Percentiles rank a stretch among this genome's conserved stretches.
Evolutionary conservation across 2,329 filamentous ascomycete species (phyloP).

Genomic region (Colletotrichum plurivorum): DNA sequence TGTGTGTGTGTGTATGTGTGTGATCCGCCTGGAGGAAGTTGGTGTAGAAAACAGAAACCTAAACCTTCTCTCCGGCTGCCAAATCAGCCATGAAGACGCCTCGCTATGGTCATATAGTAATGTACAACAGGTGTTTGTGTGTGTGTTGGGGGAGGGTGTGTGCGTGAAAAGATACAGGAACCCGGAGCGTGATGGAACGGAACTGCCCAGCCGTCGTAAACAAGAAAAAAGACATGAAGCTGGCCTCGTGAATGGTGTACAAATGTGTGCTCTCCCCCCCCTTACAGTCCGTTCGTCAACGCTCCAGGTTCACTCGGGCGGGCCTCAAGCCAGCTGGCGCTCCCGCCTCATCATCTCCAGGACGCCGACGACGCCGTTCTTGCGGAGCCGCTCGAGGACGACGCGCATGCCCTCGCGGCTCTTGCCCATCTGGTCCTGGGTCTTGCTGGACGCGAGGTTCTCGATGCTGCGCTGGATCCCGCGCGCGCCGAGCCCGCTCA

Average conservation of each 20-base stretch:
- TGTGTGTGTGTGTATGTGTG: constrained; percentile 18
- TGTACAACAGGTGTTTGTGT: constrained; percentile 46
- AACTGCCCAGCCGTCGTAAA: constrained; percentile 4
- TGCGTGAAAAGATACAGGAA: constrained; percentile 19
- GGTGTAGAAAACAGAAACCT: too few relatives aligned
- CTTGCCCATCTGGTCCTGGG: constrained; percentile 83
- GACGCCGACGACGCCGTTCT: constrained; percentile 71
- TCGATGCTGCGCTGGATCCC: constrained; percentile 87
- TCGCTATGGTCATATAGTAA: constrained; percentile 51
- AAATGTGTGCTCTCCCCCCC: constrained; percentile 13
- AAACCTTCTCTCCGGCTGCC: constrained; percentile 25
- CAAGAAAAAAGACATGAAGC: not conserved
- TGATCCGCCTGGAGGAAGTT: constrained; percentile 18
- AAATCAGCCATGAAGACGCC: constrained; percentile 49
- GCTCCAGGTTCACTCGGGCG: constrained; percentile 10
- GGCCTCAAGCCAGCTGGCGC: constrained; percentile 44
- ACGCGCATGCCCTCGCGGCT: constrained; percentile 87
- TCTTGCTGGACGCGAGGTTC: constrained; percentile 82
- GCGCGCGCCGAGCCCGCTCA: constrained; percentile 74
- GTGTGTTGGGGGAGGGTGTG: not conserved
- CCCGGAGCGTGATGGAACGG: constrained; percentile 13
- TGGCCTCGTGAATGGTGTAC: constrained; percentile 30
- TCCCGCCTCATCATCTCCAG: constrained; percentile 68
- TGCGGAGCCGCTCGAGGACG: constrained; percentile 78
- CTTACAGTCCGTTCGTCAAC: constrained; percentile 18